Percentiles rank a stretch among this genome's conserved stretches.
Conservation (phyloP, 1,284 basidiomycete species). For the Mycena sp. region DNA sequence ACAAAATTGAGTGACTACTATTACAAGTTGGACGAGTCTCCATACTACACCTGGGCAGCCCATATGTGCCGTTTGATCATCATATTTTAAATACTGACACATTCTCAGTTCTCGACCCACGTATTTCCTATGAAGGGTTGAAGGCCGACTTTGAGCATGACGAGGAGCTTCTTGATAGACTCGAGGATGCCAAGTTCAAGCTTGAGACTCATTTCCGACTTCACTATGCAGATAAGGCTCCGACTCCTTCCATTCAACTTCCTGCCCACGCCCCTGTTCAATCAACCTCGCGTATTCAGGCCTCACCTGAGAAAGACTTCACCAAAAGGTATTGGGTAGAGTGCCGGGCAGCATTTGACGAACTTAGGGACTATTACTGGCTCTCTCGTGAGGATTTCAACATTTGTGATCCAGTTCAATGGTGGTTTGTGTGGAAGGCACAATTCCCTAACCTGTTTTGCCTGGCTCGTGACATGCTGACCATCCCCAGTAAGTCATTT, state of each 20-base stretch:
- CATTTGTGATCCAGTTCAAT: too few relatives aligned
- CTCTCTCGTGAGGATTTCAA: too few relatives aligned
- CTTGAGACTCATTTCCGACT: conserved; percentile 26
- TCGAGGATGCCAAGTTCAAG: conserved; percentile 19
- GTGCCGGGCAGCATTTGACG: not conserved
- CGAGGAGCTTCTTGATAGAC: not conserved
- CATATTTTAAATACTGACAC: not conserved
- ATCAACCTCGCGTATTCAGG: not conserved
- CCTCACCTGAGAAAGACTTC: not conserved
- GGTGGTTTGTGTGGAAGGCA: too few relatives aligned
- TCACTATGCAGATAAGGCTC: not conserved
- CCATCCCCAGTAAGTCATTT: conserved; percentile 38
- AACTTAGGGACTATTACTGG: too few relatives aligned
- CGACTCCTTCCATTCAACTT: not conserved
- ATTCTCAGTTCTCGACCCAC: not conserved
- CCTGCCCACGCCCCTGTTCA: not conserved
- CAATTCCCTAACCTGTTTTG: conserved; percentile 39
- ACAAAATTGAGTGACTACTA: conserved; percentile 22
- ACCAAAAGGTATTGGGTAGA: not conserved
- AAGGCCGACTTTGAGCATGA: not conserved
- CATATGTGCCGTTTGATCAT: not conserved
- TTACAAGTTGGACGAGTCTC: conserved; percentile 19
- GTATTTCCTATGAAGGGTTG: not conserved
- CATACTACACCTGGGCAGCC: conserved; percentile 16
- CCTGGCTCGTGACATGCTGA: conserved; percentile 37